Evolutionary conservation across 1,284 basidiomycete species (phyloP).

Genomic region (Microstroma glucosiphilum): DNA sequence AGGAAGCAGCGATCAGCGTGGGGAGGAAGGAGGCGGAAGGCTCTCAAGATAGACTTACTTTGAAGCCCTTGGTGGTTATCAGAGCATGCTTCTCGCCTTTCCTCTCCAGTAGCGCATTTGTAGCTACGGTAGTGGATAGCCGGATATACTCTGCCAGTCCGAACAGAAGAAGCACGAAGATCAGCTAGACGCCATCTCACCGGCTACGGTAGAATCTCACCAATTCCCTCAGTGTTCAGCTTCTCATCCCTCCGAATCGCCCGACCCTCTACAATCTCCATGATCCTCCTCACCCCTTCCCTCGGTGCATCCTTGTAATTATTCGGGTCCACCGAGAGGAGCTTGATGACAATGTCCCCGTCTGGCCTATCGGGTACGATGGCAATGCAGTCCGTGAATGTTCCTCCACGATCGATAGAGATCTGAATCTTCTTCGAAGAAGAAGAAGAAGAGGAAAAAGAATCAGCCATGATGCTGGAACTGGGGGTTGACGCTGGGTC

Average conservation of each 20-base stretch:
- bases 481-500: background rate
- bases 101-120: conserved; percentile 88
- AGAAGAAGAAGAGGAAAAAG: background rate
- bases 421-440: conserved; percentile 4
- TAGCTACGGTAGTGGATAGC: conserved; percentile 89
- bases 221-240: conserved; percentile 75
- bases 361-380: conserved; percentile 9
- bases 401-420: conserved; percentile 13
- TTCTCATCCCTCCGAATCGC: conserved; percentile 63
- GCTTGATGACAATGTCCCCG: conserved; percentile 51
- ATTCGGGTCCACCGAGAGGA: conserved; percentile 54
- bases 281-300: conserved; percentile 82
- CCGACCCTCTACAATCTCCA: conserved; percentile 69
- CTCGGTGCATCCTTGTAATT: conserved; percentile 92
- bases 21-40: background rate
- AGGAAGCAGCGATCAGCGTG: background rate
- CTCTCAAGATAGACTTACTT: conserved; percentile 34
- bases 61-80: conserved; percentile 85
- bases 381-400: conserved; percentile 14
- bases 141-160: conserved; percentile 72
- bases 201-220: no score
- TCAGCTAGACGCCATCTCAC: no score
- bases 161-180: no score
- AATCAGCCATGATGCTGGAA: background rate
- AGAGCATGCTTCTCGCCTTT: conserved; percentile 87